Evolutionary conservation across 805 yeast species (phyloP).

Genomic region (fission yeast (Schizosaccharomyces pombe)): DNA sequence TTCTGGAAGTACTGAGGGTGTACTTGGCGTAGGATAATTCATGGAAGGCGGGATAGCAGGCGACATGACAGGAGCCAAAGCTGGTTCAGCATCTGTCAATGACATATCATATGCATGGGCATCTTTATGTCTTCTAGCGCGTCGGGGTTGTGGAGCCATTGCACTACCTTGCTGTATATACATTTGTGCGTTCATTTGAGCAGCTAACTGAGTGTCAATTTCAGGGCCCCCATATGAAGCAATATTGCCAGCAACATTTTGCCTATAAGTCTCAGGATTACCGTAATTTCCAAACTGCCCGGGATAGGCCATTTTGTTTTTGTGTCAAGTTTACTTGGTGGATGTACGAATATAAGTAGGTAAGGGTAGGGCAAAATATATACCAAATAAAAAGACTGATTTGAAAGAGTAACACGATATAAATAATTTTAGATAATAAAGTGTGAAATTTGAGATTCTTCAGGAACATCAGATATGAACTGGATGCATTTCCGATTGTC

Average conservation of each 20-base stretch:
- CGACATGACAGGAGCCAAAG: neutral
- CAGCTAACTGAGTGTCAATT: neutral
- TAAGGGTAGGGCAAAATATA: too few species aligned
- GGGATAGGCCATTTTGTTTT: neutral
- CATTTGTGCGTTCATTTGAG: neutral
- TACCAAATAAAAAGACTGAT: too few species aligned
- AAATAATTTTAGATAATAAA: too few species aligned
- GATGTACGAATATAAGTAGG: too few species aligned
- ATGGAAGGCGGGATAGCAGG: neutral
- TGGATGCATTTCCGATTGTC: too few species aligned
- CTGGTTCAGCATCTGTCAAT: neutral
- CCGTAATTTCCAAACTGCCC: neutral
- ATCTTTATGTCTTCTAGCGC: neutral
- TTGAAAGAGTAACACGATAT: too few species aligned
- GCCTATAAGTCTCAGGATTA: neutral
- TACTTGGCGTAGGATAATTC: neutral
- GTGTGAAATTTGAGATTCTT: too few species aligned
- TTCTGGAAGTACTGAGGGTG: neutral
- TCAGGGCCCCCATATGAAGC: too few species aligned
- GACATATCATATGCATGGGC: slow-evolving; percentile 3
- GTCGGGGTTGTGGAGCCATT: neutral
- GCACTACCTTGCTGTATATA: neutral
- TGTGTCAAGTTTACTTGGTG: too few species aligned
- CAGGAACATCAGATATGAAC: too few species aligned
- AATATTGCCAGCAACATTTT: neutral